A percentile compares a stretch with the other conserved stretches of the same genome.
Evolutionary conservation across 257 asterid species (phyloP).

Genomic region (Gynochthodes officinalis): DNA sequence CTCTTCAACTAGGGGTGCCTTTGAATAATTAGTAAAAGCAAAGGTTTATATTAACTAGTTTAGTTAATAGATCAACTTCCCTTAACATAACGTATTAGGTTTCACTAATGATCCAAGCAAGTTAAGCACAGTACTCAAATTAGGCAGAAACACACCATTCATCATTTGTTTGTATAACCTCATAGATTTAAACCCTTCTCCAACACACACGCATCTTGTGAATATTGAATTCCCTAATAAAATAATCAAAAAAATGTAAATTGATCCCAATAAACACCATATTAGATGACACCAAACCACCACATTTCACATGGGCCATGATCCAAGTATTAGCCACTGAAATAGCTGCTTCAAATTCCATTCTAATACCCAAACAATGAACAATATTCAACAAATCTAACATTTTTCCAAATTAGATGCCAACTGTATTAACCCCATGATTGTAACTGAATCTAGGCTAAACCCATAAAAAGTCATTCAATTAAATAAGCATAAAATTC

Average conservation of each 20-base stretch:
- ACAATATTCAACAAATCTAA: conserved; percentile 32
- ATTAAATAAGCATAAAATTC: conserved; percentile 29
- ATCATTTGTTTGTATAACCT: conserved; percentile 42
- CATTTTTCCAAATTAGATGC: conserved; percentile 33
- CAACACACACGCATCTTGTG: conserved; percentile 42
- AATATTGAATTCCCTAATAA: conserved; percentile 70
- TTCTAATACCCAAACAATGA: conserved; percentile 48
- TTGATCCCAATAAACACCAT: conserved; percentile 39
- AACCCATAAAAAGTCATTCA: conserved; percentile 44
- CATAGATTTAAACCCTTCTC: conserved; percentile 39
- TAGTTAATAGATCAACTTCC: conserved; percentile 38
- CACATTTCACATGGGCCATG: conserved; percentile 38
- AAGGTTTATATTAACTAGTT: too few species aligned
- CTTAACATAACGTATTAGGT: conserved; percentile 30
- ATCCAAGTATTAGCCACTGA: conserved; percentile 51
- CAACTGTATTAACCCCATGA: conserved; percentile 40
- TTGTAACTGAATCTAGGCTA: conserved; percentile 61
- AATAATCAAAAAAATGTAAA: conserved; percentile 27
- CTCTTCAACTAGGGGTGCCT: too few species aligned
- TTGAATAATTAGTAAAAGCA: too few species aligned
- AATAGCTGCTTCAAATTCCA: conserved; percentile 37
- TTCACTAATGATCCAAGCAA: conserved; percentile 42
- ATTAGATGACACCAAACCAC: conserved; percentile 36
- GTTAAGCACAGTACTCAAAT: conserved; percentile 49
- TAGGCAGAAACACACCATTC: conserved; percentile 37